Evolutionary conservation across 2,329 filamentous ascomycete genomes (phyloP).

Genomic region (Colletotrichum sidae): DNA sequence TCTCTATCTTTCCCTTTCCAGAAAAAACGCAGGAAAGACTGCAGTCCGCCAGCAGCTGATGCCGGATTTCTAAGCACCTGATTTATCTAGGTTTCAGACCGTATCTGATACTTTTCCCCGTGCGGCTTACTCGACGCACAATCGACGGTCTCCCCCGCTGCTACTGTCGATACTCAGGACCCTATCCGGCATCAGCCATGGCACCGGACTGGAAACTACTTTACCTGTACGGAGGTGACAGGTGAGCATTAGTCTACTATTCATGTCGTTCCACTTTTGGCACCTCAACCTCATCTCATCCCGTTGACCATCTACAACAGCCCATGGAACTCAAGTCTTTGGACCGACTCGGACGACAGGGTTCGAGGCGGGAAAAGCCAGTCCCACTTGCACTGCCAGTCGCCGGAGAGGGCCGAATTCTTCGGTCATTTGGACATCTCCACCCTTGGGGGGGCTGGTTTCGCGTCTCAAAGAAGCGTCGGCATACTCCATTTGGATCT

Average conservation of each 20-base stretch:
- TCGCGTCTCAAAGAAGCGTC: conserved; percentile 80
- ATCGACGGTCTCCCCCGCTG: too few relatives aligned
- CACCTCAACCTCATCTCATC: neutral
- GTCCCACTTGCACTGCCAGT: conserved; percentile 58
- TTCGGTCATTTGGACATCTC: conserved; percentile 78
- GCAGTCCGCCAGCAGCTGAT: too few relatives aligned
- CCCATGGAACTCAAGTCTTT: conserved; percentile 69
- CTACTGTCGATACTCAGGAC: too few relatives aligned
- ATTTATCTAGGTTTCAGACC: too few relatives aligned
- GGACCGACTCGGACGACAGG: conserved; percentile 79
- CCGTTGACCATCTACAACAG: conserved; percentile 48
- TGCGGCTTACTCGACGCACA: too few relatives aligned
- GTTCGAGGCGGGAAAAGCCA: conserved; percentile 80
- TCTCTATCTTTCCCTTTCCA: too few relatives aligned
- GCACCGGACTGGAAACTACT: conserved; percentile 32
- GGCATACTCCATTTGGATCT: conserved; percentile 73
- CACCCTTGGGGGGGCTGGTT: conserved; percentile 83
- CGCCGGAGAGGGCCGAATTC: conserved; percentile 65
- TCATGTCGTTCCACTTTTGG: neutral
- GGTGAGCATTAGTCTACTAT: conserved; percentile 43
- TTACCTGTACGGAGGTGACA: conserved; percentile 55
- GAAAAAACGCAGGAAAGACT: too few relatives aligned
- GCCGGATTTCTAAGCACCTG: too few relatives aligned
- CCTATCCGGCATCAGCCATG: neutral
- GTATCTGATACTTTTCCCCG: too few relatives aligned